Conservation (phyloP, 176 grass and related monocot species). For the Oryza coarctata region DNA sequence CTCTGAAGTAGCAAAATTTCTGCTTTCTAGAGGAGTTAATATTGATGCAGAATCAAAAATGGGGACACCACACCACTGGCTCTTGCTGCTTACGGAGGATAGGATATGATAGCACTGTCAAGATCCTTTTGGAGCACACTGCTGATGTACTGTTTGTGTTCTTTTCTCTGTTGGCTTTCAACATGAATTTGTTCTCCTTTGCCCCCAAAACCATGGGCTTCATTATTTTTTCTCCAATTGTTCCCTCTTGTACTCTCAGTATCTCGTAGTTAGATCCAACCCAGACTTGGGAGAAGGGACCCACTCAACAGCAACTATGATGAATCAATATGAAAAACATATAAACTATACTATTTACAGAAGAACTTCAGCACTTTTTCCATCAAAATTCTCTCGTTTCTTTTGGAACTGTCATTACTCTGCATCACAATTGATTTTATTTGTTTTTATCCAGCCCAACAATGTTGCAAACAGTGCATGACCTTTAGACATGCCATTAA, state of each 20-base stretch:
- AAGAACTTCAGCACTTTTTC: not conserved
- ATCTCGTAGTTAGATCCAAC: not conserved
- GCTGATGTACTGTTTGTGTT: too few relatives aligned
- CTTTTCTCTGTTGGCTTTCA: too few relatives aligned
- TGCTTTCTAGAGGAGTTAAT: constrained; percentile 47
- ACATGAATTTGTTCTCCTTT: too few relatives aligned
- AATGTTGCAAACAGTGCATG: not conserved
- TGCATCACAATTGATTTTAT: not conserved
- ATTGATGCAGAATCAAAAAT: constrained; percentile 13
- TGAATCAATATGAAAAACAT: not conserved
- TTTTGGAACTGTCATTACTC: not conserved
- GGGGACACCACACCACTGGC: constrained; percentile 41
- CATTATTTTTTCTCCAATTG: not conserved
- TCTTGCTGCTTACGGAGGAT: constrained; percentile 23
- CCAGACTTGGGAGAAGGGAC: too few relatives aligned
- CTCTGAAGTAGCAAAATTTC: constrained; percentile 31
- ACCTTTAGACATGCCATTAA: constrained; percentile 16
- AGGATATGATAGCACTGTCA: constrained; percentile 21
- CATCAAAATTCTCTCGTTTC: not conserved
- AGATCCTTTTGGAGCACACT: constrained; percentile 31
- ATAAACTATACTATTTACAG: not conserved
- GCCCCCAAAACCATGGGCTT: not conserved
- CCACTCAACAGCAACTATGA: not conserved
- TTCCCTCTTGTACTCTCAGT: not conserved
- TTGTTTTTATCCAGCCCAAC: not conserved